Evolutionary conservation across 176 grass and related monocot species (phyloP).

Genomic region (Dendrocalamus sinicus): DNA sequence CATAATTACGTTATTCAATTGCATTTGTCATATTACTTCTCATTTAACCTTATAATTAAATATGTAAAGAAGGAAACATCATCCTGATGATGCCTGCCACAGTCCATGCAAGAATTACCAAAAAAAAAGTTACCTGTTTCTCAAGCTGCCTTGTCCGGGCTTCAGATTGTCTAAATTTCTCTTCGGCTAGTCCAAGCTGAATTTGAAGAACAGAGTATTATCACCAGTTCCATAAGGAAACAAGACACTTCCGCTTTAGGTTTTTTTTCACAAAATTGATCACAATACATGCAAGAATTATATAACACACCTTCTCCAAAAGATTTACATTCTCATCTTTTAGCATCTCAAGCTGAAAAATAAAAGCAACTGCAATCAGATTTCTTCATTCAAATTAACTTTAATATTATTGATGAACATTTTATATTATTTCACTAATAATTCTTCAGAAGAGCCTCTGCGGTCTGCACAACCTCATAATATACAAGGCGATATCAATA

Average conservation of each 20-base stretch:
- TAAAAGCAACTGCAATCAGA: constrained; percentile 26
- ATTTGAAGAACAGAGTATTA: constrained; percentile 44
- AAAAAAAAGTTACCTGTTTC: constrained; percentile 66
- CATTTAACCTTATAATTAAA: constrained; percentile 12
- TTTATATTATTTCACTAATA: not conserved
- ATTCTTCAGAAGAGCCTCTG: not conserved
- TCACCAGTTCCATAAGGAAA: constrained; percentile 22
- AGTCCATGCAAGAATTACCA: not conserved
- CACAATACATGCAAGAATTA: constrained; percentile 30
- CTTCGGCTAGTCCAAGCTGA: constrained; percentile 80
- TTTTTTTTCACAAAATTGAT: constrained; percentile 19
- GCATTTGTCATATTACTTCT: constrained; percentile 22
- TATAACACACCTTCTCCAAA: constrained; percentile 68
- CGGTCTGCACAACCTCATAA: not conserved
- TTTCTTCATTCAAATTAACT: not conserved
- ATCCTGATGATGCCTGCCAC: not conserved
- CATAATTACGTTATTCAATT: constrained; percentile 26
- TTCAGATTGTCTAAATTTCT: constrained; percentile 87
- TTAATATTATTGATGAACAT: constrained; percentile 6
- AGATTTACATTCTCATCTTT: constrained; percentile 97
- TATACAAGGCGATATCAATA: not conserved
- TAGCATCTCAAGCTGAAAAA: constrained; percentile 87
- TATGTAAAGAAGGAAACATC: not conserved
- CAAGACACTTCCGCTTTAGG: not conserved
- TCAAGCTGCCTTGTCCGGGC: constrained; percentile 79